Base-by-base conservation (phyloP, 495 filamentous ascomycete genomes). In the Symbiotaphrina buchneri region DNA sequence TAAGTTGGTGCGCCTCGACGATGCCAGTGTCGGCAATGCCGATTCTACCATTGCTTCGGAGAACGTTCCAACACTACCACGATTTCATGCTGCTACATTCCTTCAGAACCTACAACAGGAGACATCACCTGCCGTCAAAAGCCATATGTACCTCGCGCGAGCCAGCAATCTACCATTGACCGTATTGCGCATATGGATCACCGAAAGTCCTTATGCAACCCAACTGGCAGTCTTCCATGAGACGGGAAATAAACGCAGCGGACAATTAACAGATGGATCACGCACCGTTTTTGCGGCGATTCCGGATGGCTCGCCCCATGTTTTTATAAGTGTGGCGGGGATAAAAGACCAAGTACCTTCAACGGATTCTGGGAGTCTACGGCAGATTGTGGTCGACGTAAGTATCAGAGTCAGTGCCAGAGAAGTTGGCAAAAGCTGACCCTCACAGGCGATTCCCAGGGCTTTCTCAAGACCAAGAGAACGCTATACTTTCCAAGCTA, bases 251-350 rank as follows among this genome's bases (percentile, higher is more conserved):
- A 56, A 22, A 10, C 31, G 18, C 45, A 10, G 34, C 41, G 2
- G 43, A 50, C 19, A 29, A 47, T 31, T 10, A 39, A 41, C 26
- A 37, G 53, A 68, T 45, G 49, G 59, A 10, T 66, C 73, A 15
- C 61, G 66, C 18, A 67, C 72, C 3, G 56, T 91, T 26, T 84
- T 74, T 41, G 51, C 85, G 37, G 74, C 72, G 5, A 85, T 87
- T 43, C 81, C 81, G 0, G 68, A 83, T 40, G 68, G 65, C 28
- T 71, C 73, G 18, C 74, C 80, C 0, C 70, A 67, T 40, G 50
- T 87, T 19, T 90, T 74, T 41, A 65, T 78, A 16, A 78, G 75
- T 18, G 63, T 72, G 21, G 40, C 59, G 0, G 47, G 55, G 6
- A 37, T 47, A 8, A 41, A 54, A 27, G 47, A 53, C 8, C 45